Evolutionary conservation across 2,329 filamentous ascomycete species (phyloP), one percentile per base, ranked within the genome.

Genomic region (Cadophora gregata): DNA sequence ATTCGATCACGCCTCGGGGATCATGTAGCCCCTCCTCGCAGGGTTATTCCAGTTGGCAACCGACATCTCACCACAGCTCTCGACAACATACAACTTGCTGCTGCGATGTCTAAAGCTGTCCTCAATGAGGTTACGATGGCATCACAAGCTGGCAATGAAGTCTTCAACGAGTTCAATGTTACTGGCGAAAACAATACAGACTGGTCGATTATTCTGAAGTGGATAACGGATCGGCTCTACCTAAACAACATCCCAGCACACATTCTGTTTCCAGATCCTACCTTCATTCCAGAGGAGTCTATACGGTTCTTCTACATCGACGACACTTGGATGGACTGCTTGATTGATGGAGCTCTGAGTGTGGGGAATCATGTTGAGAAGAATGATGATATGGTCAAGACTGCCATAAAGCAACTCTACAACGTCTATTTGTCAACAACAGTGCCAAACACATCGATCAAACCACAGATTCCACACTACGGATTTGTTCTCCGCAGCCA

Each of bases 281-380:
- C 65, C 0, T 69, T 77, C 42, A 25, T 53, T 45, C n/a, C 12
- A 21, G 56, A 58, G 42, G 47, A 53, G 24, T n/a, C 38, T 21
- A 59, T 84, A 0, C 76, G 80, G 0, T 81, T 83, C 74, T 84
- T 84, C 73, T 64, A 76, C 42, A 80, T 84, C 12, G 82, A 85
- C 61, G 24, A 63, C 0, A 77, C 77, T 62, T 84, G 82, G 82
- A 68, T 79, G 0, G 79, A 81, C 53, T 77, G 76, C 10, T 58
- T 83, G 3, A 66, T 84, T 1, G 82, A 84, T 63, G 82, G 82
- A 0, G 82, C 78, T 0, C 72, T 84, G 0, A 78, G 74, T 14
- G 59, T 81, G 1, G 81, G 70, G 0, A 83, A 82, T 70, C 79
- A 82, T 62, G 42, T 76, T 0, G 74, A 73, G 4, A 59, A 50